phyloP scores from a whole-genome alignment of 2,329 filamentous ascomycete genomes.

The Parafenestella ontariensis region DNA sequence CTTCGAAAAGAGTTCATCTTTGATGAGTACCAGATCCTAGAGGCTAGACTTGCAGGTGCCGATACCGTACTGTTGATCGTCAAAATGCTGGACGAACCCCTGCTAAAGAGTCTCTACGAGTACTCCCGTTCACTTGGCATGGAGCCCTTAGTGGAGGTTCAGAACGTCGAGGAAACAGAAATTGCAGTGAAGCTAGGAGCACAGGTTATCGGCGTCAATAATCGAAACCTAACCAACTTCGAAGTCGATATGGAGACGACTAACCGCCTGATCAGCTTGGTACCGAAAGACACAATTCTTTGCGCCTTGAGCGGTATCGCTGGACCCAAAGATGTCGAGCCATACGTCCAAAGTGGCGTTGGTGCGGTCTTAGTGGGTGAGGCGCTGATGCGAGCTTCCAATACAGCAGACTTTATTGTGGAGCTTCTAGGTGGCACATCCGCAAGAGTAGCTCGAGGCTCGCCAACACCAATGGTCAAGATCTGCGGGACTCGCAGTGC shows the following conservation, averaged over 20 bases:
- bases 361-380: constrained; percentile 94
- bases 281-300: constrained; percentile 84
- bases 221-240: constrained; percentile 94
- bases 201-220: constrained; percentile 96
- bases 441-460: constrained; percentile 14
- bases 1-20: constrained; percentile 97
- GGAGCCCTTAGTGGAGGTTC: constrained; percentile 97
- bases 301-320: constrained; percentile 96
- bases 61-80: constrained; percentile 96
- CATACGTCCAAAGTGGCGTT: constrained; percentile 87
- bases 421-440: constrained; percentile 72
- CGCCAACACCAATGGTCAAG: constrained; percentile 72
- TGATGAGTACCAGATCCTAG: constrained; percentile 96
- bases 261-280: constrained; percentile 83
- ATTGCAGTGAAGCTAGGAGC: constrained; percentile 85
- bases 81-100: constrained; percentile 87
- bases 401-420: constrained; percentile 83
- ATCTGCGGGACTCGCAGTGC: constrained; percentile 90
- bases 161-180: constrained; percentile 91
- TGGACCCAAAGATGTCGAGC: constrained; percentile 83
- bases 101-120: constrained; percentile 79
- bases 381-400: constrained; percentile 88
- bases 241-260: constrained; percentile 96
- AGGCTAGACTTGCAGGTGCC: constrained; percentile 89
- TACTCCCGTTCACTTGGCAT: constrained; percentile 92